Conservation (phyloP, 176 grass and related monocot genomes). For the Oryza meyeriana region DNA sequence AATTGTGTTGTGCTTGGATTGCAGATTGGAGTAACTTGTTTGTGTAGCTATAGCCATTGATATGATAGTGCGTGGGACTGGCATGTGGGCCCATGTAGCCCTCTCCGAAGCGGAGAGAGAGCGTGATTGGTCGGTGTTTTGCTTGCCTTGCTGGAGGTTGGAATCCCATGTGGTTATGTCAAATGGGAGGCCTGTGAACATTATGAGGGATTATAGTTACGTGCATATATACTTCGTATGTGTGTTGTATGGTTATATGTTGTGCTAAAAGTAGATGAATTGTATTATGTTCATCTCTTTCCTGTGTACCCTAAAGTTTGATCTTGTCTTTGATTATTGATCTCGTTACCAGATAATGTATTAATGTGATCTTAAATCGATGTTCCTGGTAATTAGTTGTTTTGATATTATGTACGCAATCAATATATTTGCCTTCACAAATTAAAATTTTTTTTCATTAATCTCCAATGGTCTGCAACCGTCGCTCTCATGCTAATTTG, state of each 20-base stretch:
- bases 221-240: not conserved
- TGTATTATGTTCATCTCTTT: not conserved
- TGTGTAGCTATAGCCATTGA: not conserved
- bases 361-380: not conserved
- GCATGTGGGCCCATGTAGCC: constrained; percentile 37
- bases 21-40: not conserved
- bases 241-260: not conserved
- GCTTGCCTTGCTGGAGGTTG: constrained; percentile 17
- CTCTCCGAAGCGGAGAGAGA: constrained; percentile 73
- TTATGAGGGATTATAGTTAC: not conserved
- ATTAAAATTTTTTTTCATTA: too few species aligned
- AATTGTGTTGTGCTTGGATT: not conserved
- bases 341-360: not conserved
- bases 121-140: constrained; percentile 10
- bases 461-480: too few species aligned
- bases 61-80: not conserved
- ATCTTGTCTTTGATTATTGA: not conserved
- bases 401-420: too few species aligned
- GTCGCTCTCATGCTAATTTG: too few species aligned
- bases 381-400: not conserved
- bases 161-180: constrained; percentile 24
- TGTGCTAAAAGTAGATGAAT: not conserved
- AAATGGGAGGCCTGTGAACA: not conserved
- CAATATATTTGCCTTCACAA: too few species aligned
- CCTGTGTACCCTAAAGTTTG: not conserved